Conservation (phyloP, 257 asterid species). For the Gentiana straminea region DNA sequence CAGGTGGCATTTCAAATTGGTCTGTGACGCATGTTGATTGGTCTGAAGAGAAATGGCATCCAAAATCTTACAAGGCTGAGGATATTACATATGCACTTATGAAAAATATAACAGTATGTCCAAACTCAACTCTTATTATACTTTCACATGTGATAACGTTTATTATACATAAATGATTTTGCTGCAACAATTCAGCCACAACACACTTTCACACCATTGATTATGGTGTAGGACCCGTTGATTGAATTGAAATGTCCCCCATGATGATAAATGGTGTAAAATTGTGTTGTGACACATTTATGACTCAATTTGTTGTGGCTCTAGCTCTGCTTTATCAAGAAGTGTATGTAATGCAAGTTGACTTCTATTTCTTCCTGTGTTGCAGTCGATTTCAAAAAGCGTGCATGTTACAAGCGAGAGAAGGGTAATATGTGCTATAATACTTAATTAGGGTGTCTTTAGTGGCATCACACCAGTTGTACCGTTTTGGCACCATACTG, state of each 20-base stretch:
- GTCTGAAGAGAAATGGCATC: slow-evolving; percentile 94
- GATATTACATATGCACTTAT: slow-evolving; percentile 50
- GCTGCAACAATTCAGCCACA: too few relatives aligned
- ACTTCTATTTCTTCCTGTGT: neutral
- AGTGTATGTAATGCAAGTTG: neutral
- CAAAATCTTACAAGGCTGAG: slow-evolving; percentile 56
- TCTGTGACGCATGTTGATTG: slow-evolving; percentile 85
- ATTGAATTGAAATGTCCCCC: too few relatives aligned
- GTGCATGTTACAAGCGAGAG: slow-evolving; percentile 75
- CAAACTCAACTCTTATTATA: neutral
- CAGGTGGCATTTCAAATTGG: slow-evolving; percentile 78
- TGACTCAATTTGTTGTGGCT: neutral
- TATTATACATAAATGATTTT: too few relatives aligned
- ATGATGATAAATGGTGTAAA: too few relatives aligned
- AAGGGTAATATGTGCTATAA: slow-evolving; percentile 24
- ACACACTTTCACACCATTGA: too few relatives aligned
- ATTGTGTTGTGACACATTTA: too few relatives aligned
- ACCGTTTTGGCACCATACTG: too few relatives aligned
- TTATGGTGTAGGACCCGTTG: too few relatives aligned
- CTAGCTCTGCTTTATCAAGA: neutral
- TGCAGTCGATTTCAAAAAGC: slow-evolving; percentile 74
- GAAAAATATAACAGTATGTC: slow-evolving; percentile 67
- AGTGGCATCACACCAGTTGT: too few relatives aligned
- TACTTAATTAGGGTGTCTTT: too few relatives aligned
- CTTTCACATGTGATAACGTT: too few relatives aligned